Percentiles rank a stretch among this genome's conserved stretches.
These are phyloP conservation scores for Physcia stellaris DNA, from an alignment of 495 filamentous ascomycete genomes.

Conservation along the genomic window DNA sequence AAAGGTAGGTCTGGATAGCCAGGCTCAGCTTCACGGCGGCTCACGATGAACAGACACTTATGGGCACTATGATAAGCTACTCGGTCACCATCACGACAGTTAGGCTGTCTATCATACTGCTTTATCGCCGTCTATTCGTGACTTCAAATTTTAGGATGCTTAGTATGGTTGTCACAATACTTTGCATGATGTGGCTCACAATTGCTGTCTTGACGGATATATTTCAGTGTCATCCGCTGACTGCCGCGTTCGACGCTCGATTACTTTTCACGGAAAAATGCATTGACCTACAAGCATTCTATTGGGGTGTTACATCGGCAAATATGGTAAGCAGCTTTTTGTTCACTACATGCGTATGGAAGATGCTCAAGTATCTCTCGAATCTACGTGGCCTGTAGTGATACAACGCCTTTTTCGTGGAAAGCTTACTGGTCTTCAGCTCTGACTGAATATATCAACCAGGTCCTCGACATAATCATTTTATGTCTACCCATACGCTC, in stretches of 20 bases:
- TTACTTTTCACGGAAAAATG: slow-evolving; percentile 9
- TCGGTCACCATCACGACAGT: slow-evolving; percentile 6
- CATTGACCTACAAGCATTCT: slow-evolving; percentile 19
- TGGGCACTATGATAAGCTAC: slow-evolving; percentile 3
- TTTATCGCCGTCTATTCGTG: slow-evolving; percentile 12
- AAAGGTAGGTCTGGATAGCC: too few species aligned
- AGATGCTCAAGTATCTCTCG: too few species aligned
- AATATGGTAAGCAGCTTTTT: too few species aligned
- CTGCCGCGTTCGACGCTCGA: not conserved
- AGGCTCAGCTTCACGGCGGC: too few species aligned
- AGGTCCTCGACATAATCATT: slow-evolving; percentile 18
- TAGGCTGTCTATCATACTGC: slow-evolving; percentile 11
- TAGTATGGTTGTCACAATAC: not conserved
- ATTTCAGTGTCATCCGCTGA: slow-evolving; percentile 5
- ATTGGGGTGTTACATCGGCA: slow-evolving; percentile 12
- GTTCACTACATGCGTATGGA: too few species aligned
- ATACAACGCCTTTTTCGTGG: too few species aligned
- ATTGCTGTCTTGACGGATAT: not conserved
- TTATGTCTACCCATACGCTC: slow-evolving; percentile 17
- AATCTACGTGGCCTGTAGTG: too few species aligned
- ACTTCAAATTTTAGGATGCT: not conserved
- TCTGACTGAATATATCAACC: too few species aligned
- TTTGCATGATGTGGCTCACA: slow-evolving; percentile 3
- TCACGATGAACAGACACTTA: too few species aligned
- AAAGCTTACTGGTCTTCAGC: too few species aligned